Conservation (phyloP, 495 filamentous ascomycete species). For the Aspergillus sclerotioniger region DNA sequence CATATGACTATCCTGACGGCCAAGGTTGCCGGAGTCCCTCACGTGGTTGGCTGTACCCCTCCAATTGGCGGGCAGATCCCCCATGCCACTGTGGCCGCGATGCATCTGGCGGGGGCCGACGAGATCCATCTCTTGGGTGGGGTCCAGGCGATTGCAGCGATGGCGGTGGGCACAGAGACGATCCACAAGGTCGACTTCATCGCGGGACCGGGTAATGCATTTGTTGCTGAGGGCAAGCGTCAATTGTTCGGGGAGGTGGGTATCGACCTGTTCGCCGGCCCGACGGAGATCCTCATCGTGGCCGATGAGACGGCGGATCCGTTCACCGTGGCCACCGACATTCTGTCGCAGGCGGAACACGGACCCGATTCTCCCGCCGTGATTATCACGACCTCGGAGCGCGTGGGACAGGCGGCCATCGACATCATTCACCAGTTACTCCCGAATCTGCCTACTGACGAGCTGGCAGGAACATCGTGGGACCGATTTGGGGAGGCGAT, state of each 20-base stretch:
- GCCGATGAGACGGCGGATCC: constrained; percentile 51
- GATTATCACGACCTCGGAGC: constrained; percentile 46
- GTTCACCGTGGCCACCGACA: constrained; percentile 49
- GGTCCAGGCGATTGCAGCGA: constrained; percentile 62
- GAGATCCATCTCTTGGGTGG: constrained; percentile 53
- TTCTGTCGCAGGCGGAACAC: constrained; percentile 53
- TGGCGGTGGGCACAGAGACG: constrained; percentile 80
- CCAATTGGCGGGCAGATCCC: constrained; percentile 52
- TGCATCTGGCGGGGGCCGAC: constrained; percentile 54
- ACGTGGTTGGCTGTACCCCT: constrained; percentile 51
- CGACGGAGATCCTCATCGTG: constrained; percentile 54
- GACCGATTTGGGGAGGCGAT: constrained; percentile 48
- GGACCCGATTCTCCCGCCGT: constrained; percentile 51
- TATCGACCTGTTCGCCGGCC: constrained; percentile 53
- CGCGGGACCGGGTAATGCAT: constrained; percentile 54
- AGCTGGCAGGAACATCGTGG: constrained; percentile 45
- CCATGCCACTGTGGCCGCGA: constrained; percentile 49
- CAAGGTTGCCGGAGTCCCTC: constrained; percentile 51
- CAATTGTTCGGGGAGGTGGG: constrained; percentile 55
- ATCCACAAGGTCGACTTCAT: constrained; percentile 53
- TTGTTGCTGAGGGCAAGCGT: constrained; percentile 54
- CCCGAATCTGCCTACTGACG: constrained; percentile 40
- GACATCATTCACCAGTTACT: constrained; percentile 37
- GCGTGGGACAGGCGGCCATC: constrained; percentile 40
- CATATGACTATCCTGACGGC: constrained; percentile 59